phyloP scores from a whole-genome alignment of 352 stramenopile genomes.

The Phytophthora litchii region DNA sequence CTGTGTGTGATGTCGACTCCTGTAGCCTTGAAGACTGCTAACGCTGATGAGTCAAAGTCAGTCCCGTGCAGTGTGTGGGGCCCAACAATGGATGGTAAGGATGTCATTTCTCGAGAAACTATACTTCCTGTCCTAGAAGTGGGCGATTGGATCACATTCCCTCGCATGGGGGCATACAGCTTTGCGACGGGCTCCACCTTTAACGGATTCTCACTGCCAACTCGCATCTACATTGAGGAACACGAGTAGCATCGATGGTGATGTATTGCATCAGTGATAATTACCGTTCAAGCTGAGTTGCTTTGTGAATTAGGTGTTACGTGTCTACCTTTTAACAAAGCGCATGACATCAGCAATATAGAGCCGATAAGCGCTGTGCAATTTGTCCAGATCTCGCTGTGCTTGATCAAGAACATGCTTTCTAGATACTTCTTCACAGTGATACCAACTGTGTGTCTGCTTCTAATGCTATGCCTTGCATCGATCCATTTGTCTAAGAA shows the following conservation, averaged over 20 bases:
- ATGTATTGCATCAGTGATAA: no score
- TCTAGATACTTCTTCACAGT: constrained; percentile 23
- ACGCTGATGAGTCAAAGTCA: constrained; percentile 14
- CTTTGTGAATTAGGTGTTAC: no score
- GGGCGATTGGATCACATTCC: constrained; percentile 61
- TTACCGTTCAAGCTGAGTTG: no score
- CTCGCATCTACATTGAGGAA: constrained; percentile 43
- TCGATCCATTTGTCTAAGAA: no score
- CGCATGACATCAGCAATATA: neutral
- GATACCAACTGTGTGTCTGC: constrained; percentile 6
- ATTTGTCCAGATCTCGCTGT: constrained; percentile 20
- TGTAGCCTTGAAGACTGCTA: constrained; percentile 23
- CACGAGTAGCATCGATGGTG: no score
- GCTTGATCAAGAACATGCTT: constrained; percentile 14
- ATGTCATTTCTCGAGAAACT: constrained; percentile 48
- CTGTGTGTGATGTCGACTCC: constrained; percentile 38
- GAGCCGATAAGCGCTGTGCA: constrained; percentile 7
- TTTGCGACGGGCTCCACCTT: constrained; percentile 61
- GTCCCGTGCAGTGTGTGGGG: constrained; percentile 54
- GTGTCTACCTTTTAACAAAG: no score
- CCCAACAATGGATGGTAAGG: constrained; percentile 59
- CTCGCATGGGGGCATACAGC: constrained; percentile 61
- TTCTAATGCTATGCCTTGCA: constrained; percentile 12
- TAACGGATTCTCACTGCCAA: constrained; percentile 54
- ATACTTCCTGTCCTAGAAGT: constrained; percentile 45